These are phyloP conservation scores for Cyclanthera cordifolia DNA, from an alignment of 306 rosid species.

Conservation along the genomic window DNA sequence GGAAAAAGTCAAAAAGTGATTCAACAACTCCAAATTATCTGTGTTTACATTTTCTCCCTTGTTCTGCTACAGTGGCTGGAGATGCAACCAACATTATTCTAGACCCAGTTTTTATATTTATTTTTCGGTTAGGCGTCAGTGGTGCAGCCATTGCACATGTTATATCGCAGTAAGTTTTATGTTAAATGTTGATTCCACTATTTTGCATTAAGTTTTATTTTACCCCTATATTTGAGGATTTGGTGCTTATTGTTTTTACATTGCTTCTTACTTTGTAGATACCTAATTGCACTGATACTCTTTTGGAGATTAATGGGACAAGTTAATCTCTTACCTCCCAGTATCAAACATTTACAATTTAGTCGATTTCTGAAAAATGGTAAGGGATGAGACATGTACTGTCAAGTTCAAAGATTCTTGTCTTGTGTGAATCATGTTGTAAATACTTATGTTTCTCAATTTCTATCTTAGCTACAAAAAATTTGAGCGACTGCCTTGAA, in stretches of 20 bases:
- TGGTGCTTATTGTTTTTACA: neutral
- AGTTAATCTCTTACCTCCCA: slow-evolving; percentile 66
- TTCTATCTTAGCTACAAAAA: neutral
- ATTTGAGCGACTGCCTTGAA: neutral
- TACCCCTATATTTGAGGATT: neutral
- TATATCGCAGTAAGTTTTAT: slow-evolving; percentile 70
- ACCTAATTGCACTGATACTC: slow-evolving; percentile 56
- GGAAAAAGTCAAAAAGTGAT: neutral
- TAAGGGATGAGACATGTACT: slow-evolving; percentile 1
- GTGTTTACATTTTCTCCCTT: slow-evolving; percentile 16
- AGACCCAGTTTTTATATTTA: slow-evolving; percentile 69
- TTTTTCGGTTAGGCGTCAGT: slow-evolving; percentile 48
- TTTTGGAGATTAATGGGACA: slow-evolving; percentile 51
- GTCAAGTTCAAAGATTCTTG: neutral
- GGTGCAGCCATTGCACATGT: slow-evolving; percentile 99
- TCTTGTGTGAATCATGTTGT: neutral
- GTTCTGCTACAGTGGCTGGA: slow-evolving; percentile 55
- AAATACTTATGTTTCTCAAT: neutral
- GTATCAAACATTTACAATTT: slow-evolving; percentile 54
- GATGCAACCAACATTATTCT: slow-evolving; percentile 74
- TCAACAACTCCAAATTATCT: neutral
- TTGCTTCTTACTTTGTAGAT: slow-evolving; percentile 30
- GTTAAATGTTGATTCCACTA: neutral
- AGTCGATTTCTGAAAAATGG: slow-evolving; percentile 68
- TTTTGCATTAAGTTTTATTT: neutral